Base-by-base conservation (phyloP, 2,329 filamentous ascomycete species). In the Akanthomyces muscarius region DNA sequence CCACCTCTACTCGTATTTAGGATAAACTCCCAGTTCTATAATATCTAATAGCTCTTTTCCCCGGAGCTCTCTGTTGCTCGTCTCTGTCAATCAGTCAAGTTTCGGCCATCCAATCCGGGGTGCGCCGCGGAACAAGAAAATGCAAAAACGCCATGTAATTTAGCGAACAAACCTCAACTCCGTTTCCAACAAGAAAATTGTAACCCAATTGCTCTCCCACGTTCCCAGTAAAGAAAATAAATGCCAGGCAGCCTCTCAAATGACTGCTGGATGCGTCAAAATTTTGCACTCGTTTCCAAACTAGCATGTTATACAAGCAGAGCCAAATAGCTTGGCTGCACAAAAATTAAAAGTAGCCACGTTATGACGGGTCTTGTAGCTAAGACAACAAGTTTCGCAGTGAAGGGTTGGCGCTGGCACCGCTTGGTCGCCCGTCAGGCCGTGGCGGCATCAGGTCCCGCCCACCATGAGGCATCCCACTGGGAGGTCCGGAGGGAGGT, bases 351-450 rank as follows among this genome's bases (percentile, higher is more conserved):
- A n/a, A 36, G 23, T 36, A 13, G 41, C 13, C 47, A 45, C 21
- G n/a, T 2, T 59, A 21, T 38, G 30, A 30, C 30, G 25, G 8
- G 11, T 41, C 21, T 7, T 52, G 10, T 25, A 25, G 38, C 77
- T 75, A 91, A 54, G 86, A 89, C 61, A 93, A 80, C 55, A 93
- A 75, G 69, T 93, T 92, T 68, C 87, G 85, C 65, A 93, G 74
- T 11, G 89, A 92, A 13, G 90, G 89, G 70, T 87, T 92, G 18
- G 89, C 89, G 69, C 90, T 92, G 4, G 89, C 89, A n/a, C 89
- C 89, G 57, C 83, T 84, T 36, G 81, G 78, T 54, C 82, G 77
- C 23, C 65, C 72, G 55, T 83, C 81, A 59, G 73, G 63, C 51
- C 72, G 68, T 62, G 77, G 67, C 38, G 71, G 69, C 33, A 74